Base-by-base conservation (phyloP, 75 land plant genomes). In the Gnetum montanum region DNA sequence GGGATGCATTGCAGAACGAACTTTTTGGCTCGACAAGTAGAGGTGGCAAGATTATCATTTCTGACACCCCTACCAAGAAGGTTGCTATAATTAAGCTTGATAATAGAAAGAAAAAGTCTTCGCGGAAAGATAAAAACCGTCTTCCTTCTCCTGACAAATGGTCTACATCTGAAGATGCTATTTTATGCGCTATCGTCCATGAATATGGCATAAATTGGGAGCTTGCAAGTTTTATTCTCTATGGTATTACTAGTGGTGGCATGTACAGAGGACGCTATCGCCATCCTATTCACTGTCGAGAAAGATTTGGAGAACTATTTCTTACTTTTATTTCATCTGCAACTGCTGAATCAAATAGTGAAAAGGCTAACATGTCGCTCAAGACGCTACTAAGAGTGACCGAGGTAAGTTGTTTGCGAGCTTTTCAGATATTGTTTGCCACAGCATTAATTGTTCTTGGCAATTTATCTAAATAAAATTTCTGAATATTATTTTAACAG, bases 191-290 rank as follows among this genome's bases (percentile, higher is more conserved):
- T 37, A 66, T 81, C 37, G 86, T 95, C 30, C 88, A 95, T 66
- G 92, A 95, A 58, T 95, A 90, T 71, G 85, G 93, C 18, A 63
- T 83, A 13, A 69, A 90, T 34, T 95, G 99, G 99, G 71, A 51
- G 30, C 70, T 95, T 52, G 93, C 74, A 43, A 90, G 97, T 73
- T 92, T 86, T 36, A 68, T 66, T 6, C 69, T 95, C 23, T 82
- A 84, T 68, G 78, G 86, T 6, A 65, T 75, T 58, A 63, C 91
- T 46, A 85, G 75, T 61, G 91, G 96, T 38, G 92, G 92, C 27
- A 59, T 58, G 56, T 95, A 76, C 52, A 72, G 97, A 51, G 99
- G 99, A 4, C 68, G 97, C 34, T 82, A 63, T 63, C 84, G 99
- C 26, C 86, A 95, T 64, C 97, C 92, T 34, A 64, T 78, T 30